Evolutionary conservation across 225 moss, liverwort and hornwort species (phyloP), one percentile per base, ranked within the genome.

Genomic region (Polytrichum commune): DNA sequence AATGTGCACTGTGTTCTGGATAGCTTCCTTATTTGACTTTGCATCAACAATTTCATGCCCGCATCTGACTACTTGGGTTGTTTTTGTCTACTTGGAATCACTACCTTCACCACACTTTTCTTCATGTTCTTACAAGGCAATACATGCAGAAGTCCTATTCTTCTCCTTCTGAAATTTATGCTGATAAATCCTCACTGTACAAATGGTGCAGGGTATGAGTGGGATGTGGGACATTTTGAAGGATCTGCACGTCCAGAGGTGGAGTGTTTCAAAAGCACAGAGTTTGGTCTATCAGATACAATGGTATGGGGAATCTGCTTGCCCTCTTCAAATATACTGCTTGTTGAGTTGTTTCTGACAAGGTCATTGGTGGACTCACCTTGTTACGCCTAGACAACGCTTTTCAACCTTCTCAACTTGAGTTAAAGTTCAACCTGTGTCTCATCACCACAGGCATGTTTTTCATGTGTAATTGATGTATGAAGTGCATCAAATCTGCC

Each of bases 201-300:
- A 63, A 63, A 24, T 77, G 71, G 70, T 80, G 78, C 82, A 98
- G 97, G 93, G 28, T 98, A 98, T 66, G 98, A 98, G 75, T 98
- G 98, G 98, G 95, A 98, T 78, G 91, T 95, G 24, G 98, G 98
- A 4, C 98, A 98, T 74, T 98, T 98, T 69, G 81, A 84, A 79
- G 91, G 91, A 73, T 90, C 95, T 10, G 88, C 90, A 69, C 89
- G 98, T 72, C 98, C 98, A 22, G 85, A 93, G 79, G 98, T 98
- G 67, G 95, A 93, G 60, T 95, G 90, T 81, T 98, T 98, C 78
- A 98, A 91, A 75, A 90, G 88, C 74, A 98, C 98, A 58, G 87
- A 90, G 27, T 98, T 91, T 75, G 98, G 98, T 65, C 74, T 93
- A 22, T 78, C 83, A 29, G 89, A 90, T 69, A 76, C 78, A 4